Percentiles rank a stretch among this genome's conserved stretches.
phyloP scores from a whole-genome alignment of 768 basidiomycete species.

The Daedalea quercina region DNA sequence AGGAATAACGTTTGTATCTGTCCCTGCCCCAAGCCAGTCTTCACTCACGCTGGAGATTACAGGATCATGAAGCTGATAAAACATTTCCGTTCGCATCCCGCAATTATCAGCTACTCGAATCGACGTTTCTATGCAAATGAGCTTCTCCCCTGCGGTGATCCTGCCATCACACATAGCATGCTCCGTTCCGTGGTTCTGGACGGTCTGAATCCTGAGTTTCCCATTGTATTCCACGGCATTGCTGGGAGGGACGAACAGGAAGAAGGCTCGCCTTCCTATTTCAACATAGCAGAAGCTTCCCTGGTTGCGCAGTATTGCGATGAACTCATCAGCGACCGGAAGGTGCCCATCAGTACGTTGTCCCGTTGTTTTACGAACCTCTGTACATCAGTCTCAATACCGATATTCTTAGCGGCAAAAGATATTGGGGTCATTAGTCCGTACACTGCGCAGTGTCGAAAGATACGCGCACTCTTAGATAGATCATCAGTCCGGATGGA shows the following conservation, averaged over 20 bases:
- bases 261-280: constrained; percentile 31
- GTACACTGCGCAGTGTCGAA: constrained; percentile 31
- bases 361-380: not conserved
- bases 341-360: constrained; percentile 25
- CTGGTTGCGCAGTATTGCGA: constrained; percentile 28
- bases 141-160: constrained; percentile 25
- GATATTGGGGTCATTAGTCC: constrained; percentile 35
- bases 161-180: constrained; percentile 19
- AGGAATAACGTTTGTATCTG: constrained; percentile 23
- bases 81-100: constrained; percentile 51
- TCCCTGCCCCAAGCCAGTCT: not conserved
- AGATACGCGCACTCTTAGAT: constrained; percentile 23
- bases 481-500: constrained; percentile 1
- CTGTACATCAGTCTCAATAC: no score
- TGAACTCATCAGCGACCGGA: constrained; percentile 17
- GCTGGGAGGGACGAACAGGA: constrained; percentile 29
- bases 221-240: constrained; percentile 28
- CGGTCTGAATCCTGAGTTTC: constrained; percentile 24
- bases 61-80: constrained; percentile 31
- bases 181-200: constrained; percentile 23
- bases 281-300: constrained; percentile 32
- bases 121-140: constrained; percentile 31
- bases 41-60: not conserved
- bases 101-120: constrained; percentile 52
- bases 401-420: constrained; percentile 12